Evolutionary conservation across 768 basidiomycete genomes (phyloP), one percentile per base, ranked within the genome.

Genomic region (Galerina marginata): DNA sequence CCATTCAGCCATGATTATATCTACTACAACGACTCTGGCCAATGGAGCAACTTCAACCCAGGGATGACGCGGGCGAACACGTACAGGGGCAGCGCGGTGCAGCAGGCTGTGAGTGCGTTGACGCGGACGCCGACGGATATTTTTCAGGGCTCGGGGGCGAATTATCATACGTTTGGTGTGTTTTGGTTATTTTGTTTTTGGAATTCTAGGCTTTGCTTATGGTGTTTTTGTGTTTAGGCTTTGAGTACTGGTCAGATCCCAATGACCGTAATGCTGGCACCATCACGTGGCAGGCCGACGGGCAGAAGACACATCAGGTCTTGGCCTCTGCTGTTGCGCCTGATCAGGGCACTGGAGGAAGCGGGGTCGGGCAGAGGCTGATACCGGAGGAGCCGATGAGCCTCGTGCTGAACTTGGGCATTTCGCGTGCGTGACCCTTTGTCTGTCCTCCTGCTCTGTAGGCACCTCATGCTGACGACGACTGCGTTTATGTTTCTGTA

Each of bases 271-370:
- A 67, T 0, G 81, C 81, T 9, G 90, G 90, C 0, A 90, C 82
- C 67, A 86, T 95, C 58, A 87, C 88, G 6, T 95, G 95, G 95
- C 81, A 85, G 56, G 81, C 86, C 12, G 81, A 87, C 61, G 88
- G 86, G 1, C 67, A 69, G 29, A 79, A 79, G 40, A 80, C 82
- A 0, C 84, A 73, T 57, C 70, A 75, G 12, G 67, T 95, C 66
- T 79, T 82, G 15, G 86, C 90, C 0, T 57, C 65, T 11, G 84
- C 90, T 16, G 81, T 83, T 3, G 77, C 68, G 0, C 68, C 81
- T 10, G 81, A 83, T 58, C 73, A 73, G 57, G 71, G 73, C 0
- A 6, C 64, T 0, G 68, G 61, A 7, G 83, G 82, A 1, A 77
- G 77, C 9, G 79, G 80, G 20, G 79, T 96, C 9, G 77, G 80